These are phyloP conservation scores for Lentinus brumalis DNA, from an alignment of 768 basidiomycete species.

Conservation along the genomic window DNA sequence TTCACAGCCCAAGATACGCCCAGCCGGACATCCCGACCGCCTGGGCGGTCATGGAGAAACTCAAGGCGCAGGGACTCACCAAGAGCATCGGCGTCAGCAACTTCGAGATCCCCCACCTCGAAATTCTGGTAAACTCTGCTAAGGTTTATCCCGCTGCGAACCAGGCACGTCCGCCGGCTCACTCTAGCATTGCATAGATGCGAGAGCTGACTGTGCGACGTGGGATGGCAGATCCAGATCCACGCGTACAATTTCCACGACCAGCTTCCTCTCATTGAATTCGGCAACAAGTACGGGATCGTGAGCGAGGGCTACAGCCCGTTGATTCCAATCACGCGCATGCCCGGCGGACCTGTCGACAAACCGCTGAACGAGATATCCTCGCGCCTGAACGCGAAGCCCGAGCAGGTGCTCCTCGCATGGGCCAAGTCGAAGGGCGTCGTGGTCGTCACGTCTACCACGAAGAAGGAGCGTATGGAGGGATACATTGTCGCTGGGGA, in stretches of 20 bases:
- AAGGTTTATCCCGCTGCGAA: constrained; percentile 68
- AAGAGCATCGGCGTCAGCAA: constrained; percentile 79
- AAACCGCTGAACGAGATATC: constrained; percentile 58
- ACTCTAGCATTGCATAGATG: not conserved
- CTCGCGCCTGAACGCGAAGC: constrained; percentile 47
- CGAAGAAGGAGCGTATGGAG: constrained; percentile 63
- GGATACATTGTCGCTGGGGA: constrained; percentile 72
- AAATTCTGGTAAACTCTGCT: constrained; percentile 55
- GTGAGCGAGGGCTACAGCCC: constrained; percentile 73
- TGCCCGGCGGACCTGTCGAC: constrained; percentile 67
- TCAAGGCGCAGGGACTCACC: constrained; percentile 56
- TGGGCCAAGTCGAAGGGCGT: constrained; percentile 74
- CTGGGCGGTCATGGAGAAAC: constrained; percentile 65
- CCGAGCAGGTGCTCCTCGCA: constrained; percentile 70
- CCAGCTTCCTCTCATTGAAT: constrained; percentile 60
- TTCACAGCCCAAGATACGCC: constrained; percentile 58
- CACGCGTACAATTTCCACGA: constrained; percentile 69
- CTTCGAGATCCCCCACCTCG: constrained; percentile 57
- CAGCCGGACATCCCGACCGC: constrained; percentile 59
- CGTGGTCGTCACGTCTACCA: constrained; percentile 68
- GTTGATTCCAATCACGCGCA: constrained; percentile 60
- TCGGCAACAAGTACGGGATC: constrained; percentile 57
- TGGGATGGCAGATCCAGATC: constrained; percentile 51
- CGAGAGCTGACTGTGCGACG: not conserved
- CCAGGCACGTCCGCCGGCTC: constrained; percentile 47